Evolutionary conservation across 2,329 filamentous ascomycete species (phyloP).

Genomic region (Botrytis aclada): DNA sequence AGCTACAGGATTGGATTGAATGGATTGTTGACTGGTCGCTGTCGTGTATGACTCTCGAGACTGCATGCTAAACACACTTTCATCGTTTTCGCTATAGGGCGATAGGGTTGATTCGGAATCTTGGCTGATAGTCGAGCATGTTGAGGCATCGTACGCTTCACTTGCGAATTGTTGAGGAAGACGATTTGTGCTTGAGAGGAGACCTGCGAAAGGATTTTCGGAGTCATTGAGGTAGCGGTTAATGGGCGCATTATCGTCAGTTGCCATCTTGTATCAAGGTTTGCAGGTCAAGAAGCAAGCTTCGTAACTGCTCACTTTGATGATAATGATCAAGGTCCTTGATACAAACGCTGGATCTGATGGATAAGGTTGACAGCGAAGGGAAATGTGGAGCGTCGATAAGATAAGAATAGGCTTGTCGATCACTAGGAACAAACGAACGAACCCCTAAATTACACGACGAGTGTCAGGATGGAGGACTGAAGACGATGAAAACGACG

Average conservation of each 20-base stretch:
- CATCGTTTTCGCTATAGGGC: background rate
- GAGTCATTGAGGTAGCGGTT: constrained; percentile 7
- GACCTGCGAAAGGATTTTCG: background rate
- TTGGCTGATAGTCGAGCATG: background rate
- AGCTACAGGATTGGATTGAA: background rate
- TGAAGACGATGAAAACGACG: background rate
- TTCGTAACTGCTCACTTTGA: background rate
- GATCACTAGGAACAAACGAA: background rate
- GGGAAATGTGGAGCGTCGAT: background rate
- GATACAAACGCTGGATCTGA: background rate
- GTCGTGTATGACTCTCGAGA: constrained; percentile 3
- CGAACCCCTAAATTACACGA: background rate
- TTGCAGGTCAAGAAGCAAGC: background rate
- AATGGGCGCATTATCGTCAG: background rate
- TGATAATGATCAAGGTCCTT: background rate
- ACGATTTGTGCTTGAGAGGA: background rate
- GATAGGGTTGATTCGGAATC: background rate
- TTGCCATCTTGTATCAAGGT: background rate
- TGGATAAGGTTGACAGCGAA: background rate
- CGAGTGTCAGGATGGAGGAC: background rate
- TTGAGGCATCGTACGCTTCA: background rate
- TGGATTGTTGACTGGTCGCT: background rate
- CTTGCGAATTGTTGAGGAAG: background rate
- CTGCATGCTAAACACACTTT: constrained; percentile 12
- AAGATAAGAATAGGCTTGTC: constrained; percentile 12